A percentile compares a stretch with the other conserved stretches of the same genome.
Evolutionary conservation across 495 filamentous ascomycete genomes (phyloP).

Genomic region (Xanthoparmelia taractica): DNA sequence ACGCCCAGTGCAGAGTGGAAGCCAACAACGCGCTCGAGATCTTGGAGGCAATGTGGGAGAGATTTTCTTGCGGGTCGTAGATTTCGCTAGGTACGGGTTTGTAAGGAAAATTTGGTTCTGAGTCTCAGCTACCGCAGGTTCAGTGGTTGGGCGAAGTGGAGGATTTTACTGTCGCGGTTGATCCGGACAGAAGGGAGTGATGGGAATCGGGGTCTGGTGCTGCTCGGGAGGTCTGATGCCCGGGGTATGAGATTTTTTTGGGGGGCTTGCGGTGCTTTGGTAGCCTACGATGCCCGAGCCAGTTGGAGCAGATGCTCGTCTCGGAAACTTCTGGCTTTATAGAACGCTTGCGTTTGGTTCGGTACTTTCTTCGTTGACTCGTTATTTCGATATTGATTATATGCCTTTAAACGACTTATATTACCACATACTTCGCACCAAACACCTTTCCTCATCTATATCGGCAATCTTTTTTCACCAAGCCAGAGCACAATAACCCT

Average conservation of each 20-base stretch:
- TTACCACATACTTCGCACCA: no score
- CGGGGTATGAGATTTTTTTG: not conserved
- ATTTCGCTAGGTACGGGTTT: no score
- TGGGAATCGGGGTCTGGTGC: not conserved
- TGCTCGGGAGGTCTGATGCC: not conserved
- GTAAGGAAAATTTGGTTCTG: not conserved
- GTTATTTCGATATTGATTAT: no score
- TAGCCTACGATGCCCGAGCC: not conserved
- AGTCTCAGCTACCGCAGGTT: not conserved
- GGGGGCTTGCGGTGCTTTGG: not conserved
- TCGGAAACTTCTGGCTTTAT: no score
- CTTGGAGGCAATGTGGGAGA: not conserved
- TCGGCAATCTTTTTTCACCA: no score
- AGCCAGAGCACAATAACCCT: no score
- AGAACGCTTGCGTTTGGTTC: no score
- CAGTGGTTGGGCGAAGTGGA: not conserved
- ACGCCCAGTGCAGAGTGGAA: not conserved
- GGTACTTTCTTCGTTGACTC: no score
- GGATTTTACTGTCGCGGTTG: not conserved
- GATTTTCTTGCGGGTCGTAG: not conserved
- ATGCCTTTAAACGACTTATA: no score
- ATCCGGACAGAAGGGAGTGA: not conserved
- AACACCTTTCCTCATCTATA: no score
- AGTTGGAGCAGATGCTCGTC: no score
- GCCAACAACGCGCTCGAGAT: not conserved